These are phyloP conservation scores for Erysimum cheiri DNA, from an alignment of 441 rosid species.

Conservation along the genomic window DNA sequence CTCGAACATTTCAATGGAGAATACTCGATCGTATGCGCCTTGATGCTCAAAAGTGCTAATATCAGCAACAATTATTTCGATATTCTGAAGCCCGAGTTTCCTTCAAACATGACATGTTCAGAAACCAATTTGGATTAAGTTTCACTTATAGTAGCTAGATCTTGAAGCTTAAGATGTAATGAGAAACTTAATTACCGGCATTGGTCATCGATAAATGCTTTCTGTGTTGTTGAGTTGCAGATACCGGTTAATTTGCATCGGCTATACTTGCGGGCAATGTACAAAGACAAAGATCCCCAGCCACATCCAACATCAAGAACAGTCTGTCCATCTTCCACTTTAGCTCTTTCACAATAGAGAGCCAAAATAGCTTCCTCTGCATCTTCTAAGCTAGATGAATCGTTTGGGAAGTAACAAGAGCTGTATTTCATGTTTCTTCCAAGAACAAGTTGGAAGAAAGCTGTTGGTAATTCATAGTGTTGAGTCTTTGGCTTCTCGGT, in stretches of 20 bases:
- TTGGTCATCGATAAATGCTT: conserved; percentile 64
- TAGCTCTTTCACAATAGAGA: conserved; percentile 74
- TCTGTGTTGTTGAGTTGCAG: conserved; percentile 85
- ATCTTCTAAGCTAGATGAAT: conserved; percentile 64
- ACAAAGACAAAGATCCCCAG: conserved; percentile 82
- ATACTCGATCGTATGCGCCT: conserved; percentile 69
- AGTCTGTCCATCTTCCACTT: conserved; percentile 69
- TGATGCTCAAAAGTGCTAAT: conserved; percentile 80
- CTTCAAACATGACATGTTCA: conserved; percentile 42
- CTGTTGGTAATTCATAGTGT: conserved; percentile 83
- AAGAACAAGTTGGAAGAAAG: conserved; percentile 83
- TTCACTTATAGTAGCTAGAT: background rate
- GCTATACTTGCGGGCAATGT: conserved; percentile 68
- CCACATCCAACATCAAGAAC: conserved; percentile 92
- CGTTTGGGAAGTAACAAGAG: conserved; percentile 70
- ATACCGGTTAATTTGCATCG: conserved; percentile 78
- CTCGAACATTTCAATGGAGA: conserved; percentile 93
- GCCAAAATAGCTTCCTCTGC: conserved; percentile 83
- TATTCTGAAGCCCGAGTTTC: conserved; percentile 61
- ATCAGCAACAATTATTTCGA: conserved; percentile 81
- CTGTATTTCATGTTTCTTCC: conserved; percentile 81
- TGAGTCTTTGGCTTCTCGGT: conserved; percentile 74
- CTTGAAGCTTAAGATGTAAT: conserved; percentile 1
- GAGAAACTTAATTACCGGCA: conserved; percentile 52
- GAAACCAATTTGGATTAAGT: background rate